These are phyloP conservation scores for Cubamyces lactineus DNA, from an alignment of 768 basidiomycete genomes.

Conservation along the genomic window DNA sequence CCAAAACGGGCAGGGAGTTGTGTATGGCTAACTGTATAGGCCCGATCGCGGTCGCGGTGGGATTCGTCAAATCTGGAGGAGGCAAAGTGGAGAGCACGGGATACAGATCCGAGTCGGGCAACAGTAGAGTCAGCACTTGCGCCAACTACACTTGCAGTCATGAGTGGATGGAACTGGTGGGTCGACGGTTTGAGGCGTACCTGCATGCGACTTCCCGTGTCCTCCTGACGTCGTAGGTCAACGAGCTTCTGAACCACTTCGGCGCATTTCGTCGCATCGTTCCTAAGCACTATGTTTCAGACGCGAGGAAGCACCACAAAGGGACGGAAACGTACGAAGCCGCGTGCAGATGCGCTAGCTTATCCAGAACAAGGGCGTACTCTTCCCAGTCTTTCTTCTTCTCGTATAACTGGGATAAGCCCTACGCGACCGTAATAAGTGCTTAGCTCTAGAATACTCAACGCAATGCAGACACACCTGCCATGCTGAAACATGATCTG, in stretches of 20 bases:
- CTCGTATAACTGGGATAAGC: conserved; percentile 75
- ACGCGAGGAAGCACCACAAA: background rate
- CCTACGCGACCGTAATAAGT: conserved; percentile 45
- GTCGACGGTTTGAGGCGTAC: conserved; percentile 38
- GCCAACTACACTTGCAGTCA: conserved; percentile 52
- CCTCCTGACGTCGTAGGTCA: conserved; percentile 60
- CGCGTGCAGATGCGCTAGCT: conserved; percentile 59
- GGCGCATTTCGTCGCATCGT: conserved; percentile 79
- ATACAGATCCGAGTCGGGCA: conserved; percentile 74
- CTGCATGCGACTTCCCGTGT: conserved; percentile 51
- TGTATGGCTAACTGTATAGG: conserved; percentile 64
- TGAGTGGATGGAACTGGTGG: background rate
- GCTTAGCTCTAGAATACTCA: background rate
- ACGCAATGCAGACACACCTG: conserved; percentile 54
- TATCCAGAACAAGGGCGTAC: conserved; percentile 54
- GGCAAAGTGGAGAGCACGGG: conserved; percentile 67
- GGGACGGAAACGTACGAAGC: conserved; percentile 51
- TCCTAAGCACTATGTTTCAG: conserved; percentile 42
- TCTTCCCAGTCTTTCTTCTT: conserved; percentile 59
- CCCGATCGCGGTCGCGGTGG: conserved; percentile 60
- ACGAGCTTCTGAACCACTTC: conserved; percentile 81
- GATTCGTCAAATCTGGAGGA: conserved; percentile 75
- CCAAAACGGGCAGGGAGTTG: conserved; percentile 68
- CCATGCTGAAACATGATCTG: conserved; percentile 77
- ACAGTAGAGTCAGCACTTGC: conserved; percentile 64